Percentiles rank a stretch among this genome's conserved stretches.
Conservation (phyloP, 75 land plant species). For the Sequoia sempervirens region DNA sequence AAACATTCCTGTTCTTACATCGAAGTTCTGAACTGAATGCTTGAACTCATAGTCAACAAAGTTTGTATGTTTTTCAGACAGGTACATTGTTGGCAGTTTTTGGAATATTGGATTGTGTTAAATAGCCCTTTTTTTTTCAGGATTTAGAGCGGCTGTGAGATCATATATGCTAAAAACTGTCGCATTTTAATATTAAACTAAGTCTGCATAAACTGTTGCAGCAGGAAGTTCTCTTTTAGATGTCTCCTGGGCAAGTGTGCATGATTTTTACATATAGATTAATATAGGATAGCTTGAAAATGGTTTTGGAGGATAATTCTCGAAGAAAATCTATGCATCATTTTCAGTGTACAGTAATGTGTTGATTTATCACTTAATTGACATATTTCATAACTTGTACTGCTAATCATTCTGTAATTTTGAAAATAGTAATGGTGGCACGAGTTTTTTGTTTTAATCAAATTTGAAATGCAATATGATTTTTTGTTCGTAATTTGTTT, state of each 20-base stretch:
- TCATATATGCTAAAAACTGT: background rate
- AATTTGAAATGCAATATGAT: background rate
- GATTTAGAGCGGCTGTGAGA: no score
- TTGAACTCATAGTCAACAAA: background rate
- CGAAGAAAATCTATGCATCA: background rate
- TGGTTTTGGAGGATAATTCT: background rate
- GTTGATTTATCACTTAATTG: background rate
- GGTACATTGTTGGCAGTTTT: background rate
- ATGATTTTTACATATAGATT: background rate
- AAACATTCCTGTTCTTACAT: background rate
- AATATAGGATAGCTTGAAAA: background rate
- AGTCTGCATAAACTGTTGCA: background rate
- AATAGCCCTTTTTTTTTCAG: no score
- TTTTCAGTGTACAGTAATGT: background rate
- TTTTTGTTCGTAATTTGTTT: slow-evolving; percentile 6
- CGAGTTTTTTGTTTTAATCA: background rate
- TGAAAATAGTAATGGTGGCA: background rate
- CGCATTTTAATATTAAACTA: background rate
- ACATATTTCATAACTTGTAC: background rate
- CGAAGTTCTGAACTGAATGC: background rate
- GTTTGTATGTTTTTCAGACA: background rate
- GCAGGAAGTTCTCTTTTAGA: background rate
- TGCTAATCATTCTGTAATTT: background rate
- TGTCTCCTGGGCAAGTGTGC: background rate
- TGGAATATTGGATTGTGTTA: background rate